Conservation (phyloP, 73 alveolate genomes). For the Paramecium biaurelia region DNA sequence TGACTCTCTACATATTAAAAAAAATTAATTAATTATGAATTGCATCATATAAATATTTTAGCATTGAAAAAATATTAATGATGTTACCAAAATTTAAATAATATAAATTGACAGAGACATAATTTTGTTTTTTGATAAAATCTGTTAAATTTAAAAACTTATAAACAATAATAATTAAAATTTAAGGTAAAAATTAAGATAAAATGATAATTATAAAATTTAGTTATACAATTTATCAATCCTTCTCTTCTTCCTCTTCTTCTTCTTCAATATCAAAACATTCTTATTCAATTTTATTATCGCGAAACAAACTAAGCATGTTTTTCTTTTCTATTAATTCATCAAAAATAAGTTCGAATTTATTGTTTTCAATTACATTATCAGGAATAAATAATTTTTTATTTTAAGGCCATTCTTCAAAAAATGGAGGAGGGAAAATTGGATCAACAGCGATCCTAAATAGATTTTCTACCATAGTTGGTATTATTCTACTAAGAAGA, state of each 20-base stretch:
- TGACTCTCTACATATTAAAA: background rate
- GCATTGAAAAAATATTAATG: background rate
- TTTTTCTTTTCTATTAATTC: slow-evolving; percentile 29
- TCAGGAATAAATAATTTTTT: slow-evolving; percentile 60
- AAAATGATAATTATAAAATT: background rate
- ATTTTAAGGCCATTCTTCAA: slow-evolving; percentile 55
- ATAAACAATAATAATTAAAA: background rate
- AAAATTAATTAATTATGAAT: background rate
- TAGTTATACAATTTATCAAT: background rate
- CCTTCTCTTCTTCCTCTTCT: slow-evolving; percentile 26
- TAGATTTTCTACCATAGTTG: slow-evolving; percentile 59
- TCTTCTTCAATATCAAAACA: slow-evolving; percentile 59
- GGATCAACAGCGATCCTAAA: slow-evolving; percentile 63
- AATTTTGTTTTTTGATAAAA: too few species aligned
- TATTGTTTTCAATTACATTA: slow-evolving; percentile 45
- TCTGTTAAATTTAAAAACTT: background rate
- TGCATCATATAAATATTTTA: background rate
- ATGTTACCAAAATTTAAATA: background rate
- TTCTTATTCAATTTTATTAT: slow-evolving; percentile 53
- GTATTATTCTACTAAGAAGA: slow-evolving; percentile 52
- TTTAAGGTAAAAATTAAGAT: background rate
- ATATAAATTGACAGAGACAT: too few species aligned
- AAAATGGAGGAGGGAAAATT: slow-evolving; percentile 60
- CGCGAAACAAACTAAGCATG: slow-evolving; percentile 12
- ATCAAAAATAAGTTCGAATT: slow-evolving; percentile 58